Base-by-base conservation (phyloP, 2,329 filamentous ascomycete species). In the Stagonosporopsis chrysanthemi region DNA sequence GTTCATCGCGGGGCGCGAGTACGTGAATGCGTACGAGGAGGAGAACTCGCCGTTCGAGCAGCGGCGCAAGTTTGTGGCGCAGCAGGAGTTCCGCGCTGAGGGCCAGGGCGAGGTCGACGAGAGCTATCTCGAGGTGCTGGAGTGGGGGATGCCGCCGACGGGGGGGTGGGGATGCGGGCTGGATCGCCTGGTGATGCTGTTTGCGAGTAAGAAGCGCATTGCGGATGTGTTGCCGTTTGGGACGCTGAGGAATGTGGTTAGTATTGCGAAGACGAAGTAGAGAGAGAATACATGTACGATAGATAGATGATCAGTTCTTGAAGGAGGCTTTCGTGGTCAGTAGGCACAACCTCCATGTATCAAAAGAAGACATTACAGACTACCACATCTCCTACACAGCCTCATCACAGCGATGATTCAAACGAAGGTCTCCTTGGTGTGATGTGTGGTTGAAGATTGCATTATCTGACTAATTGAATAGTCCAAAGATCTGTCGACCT, bases 11-110 rank as follows among this genome's bases (percentile, higher is more conserved):
- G 87, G 89, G 38, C 86, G 87, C 52, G 95, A 99, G 73, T 83
- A 97, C 29, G 91, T 94, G 59, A 99, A 99, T 77, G 96, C 94
- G 81, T 99, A 99, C 76, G 95, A 99, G 75, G 95, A 99, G 78
- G 95, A 99, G 75, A 99, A 99, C 76, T 90, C 91, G 48, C 95
- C 95, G 0, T 88, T 90, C 51, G 90, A 89, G 68, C 95, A 99
- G 78, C 84, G 90, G 42, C 82, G 85, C 52, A 99, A 99, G 77
- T 92, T 99, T 63, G 77, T 87, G 43, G 83, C 84, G 61, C 86
- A 88, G 68, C 71, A 82, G 2, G 70, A 64, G 17, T 78, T 71
- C 17, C 67, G 73, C 23, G 57, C 77, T 6, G 67, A 72, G 17
- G 73, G 71, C 12, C 65, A 73, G 6, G 76, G 75, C 19, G 79